Percentiles rank a stretch among this genome's conserved stretches.
Conservation (phyloP, 257 asterid genomes). For the Capsicum pubescens region DNA sequence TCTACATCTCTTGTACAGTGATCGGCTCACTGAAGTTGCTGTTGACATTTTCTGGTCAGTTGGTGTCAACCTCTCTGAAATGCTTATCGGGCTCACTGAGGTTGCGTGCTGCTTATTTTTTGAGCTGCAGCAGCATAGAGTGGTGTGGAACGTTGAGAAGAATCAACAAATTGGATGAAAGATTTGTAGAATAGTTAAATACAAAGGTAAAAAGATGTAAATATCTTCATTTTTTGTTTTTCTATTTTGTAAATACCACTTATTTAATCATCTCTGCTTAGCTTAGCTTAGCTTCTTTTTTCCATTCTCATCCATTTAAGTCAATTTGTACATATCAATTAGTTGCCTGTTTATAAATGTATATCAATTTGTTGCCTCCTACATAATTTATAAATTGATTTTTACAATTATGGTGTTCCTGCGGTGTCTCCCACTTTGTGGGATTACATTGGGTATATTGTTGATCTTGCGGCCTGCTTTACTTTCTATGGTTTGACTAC, state of each 20-base stretch:
- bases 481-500: background rate
- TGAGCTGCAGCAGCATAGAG: constrained; percentile 56
- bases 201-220: constrained; percentile 71
- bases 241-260: constrained; percentile 6
- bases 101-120: constrained; percentile 52
- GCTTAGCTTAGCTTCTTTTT: background rate
- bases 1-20: background rate
- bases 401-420: background rate
- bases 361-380: background rate
- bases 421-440: no score
- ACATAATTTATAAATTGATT: background rate
- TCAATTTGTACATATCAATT: background rate
- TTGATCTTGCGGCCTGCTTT: background rate
- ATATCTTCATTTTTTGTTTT: constrained; percentile 41
- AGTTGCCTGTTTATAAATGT: no score
- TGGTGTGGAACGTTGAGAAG: constrained; percentile 41
- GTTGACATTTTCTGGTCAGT: constrained; percentile 14
- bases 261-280: background rate
- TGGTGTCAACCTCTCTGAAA: constrained; percentile 29
- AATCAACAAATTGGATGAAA: constrained; percentile 47
- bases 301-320: background rate
- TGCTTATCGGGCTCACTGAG: constrained; percentile 30
- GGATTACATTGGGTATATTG: no score
- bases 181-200: constrained; percentile 66
- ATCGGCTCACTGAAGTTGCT: constrained; percentile 34